These are phyloP conservation scores for Cantharellus anzutake DNA, from an alignment of 768 basidiomycete genomes.

Conservation along the genomic window DNA sequence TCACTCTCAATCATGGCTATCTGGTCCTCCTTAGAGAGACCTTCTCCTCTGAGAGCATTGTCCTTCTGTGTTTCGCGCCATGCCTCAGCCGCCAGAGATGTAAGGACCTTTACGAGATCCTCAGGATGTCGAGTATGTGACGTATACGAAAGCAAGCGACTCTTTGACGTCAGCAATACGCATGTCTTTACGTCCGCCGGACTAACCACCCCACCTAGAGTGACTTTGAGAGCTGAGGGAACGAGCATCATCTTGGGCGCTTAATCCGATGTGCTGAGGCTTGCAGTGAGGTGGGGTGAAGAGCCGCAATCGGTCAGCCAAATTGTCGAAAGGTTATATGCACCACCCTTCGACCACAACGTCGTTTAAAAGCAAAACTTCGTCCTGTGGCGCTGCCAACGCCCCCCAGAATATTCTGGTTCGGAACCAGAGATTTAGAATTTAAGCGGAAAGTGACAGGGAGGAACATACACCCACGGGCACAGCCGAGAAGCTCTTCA, in stretches of 20 bases:
- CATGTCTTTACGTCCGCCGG: constrained; percentile 4
- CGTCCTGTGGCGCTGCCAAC: too few species aligned
- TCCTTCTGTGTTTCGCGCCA: constrained; percentile 4
- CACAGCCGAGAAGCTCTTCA: too few species aligned
- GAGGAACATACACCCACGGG: too few species aligned
- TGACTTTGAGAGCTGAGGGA: neutral
- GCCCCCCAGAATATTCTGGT: too few species aligned
- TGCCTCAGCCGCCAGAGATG: constrained; percentile 4
- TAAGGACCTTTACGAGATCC: constrained; percentile 6
- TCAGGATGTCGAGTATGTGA: neutral
- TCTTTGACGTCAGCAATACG: constrained; percentile 5
- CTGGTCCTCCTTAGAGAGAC: constrained; percentile 3
- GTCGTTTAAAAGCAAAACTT: too few species aligned
- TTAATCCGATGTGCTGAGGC: too few species aligned
- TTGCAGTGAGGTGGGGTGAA: too few species aligned
- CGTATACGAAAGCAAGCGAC: constrained; percentile 7
- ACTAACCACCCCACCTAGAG: constrained; percentile 1
- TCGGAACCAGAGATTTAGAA: too few species aligned
- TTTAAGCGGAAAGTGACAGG: too few species aligned
- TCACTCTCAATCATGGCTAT: constrained; percentile 8
- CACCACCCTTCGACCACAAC: too few species aligned
- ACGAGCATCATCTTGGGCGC: neutral
- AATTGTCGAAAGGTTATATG: too few species aligned
- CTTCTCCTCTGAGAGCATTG: neutral
- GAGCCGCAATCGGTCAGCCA: too few species aligned